Base-by-base conservation (phyloP, 192 early-diverging fungal species). In the Coemansia sp. region DNA sequence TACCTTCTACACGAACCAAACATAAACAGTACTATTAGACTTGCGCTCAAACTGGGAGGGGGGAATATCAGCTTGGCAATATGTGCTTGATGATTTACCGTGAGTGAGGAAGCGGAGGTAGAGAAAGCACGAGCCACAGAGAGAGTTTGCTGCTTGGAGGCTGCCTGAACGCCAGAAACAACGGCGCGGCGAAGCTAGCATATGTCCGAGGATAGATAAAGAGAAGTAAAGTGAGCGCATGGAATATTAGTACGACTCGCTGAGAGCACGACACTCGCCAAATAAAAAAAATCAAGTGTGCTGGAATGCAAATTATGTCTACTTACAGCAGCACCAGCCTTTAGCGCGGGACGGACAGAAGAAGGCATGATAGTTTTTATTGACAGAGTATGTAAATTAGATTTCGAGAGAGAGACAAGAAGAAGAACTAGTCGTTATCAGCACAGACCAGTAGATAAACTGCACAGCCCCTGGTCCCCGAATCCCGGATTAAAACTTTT, bases 261-360 rank as follows among this genome's bases (percentile, higher is more conserved):
- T 0, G 37, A 23, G 21, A 40, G n/a, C 3, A 32, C 30, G 11
- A 30, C 8, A 32, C 53, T 55, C 13, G 2, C 53, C 23, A 23
- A 23, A 23, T 23, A 23, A 23, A 23, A 30, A 16, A n/a, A 32
- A 55, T 13, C 14, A 58, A 4, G 14, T n/a, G 14, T 16, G 19
- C 19, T 6, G n/a, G 47, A 49, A 49, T 49, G 47, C n/a, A 49
- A 49, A 49, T 21, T 4, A 9, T 23, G 47, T 49, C 47, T 19
- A 82, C 80, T 82, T 82, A 82, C 80, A 46, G 80, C 75, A 28
- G 80, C 75, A 53, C 75, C 73, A 64, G 68, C 70, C 72, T 74
- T 77, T 55, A 83, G 80, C 42, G 67, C 63, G n/a, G 80, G 75
- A 42, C 62, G 64, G 28, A 77, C 72, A 35, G 80, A 72, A 33